Evolutionary conservation across 371 early-diverging fungal species (phyloP).

Genomic region (Mucor velutinosus): DNA sequence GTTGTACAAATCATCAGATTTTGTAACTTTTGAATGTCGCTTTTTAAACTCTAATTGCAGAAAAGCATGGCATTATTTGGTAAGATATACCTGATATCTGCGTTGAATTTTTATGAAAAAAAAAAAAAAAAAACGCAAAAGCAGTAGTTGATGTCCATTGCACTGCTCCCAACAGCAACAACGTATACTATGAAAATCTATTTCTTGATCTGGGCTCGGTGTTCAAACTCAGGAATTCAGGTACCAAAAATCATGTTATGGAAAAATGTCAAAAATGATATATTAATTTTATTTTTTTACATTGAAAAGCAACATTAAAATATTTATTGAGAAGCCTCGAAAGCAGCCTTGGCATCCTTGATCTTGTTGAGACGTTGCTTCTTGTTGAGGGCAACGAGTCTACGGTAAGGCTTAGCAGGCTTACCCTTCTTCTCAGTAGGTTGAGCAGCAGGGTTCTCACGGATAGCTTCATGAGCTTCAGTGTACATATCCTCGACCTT

Average conservation of each 20-base stretch:
- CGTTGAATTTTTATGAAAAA: background rate
- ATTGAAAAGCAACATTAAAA: background rate
- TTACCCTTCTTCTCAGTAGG: slow-evolving; percentile 72
- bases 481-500: slow-evolving; percentile 96
- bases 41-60: background rate
- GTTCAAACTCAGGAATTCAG: background rate
- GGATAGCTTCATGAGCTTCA: slow-evolving; percentile 94
- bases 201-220: background rate
- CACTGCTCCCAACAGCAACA: no score
- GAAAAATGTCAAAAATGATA: slow-evolving; percentile 1
- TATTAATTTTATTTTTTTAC: background rate
- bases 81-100: background rate
- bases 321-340: slow-evolving; percentile 39
- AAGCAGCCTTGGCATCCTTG: slow-evolving; percentile 90
- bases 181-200: background rate
- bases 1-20: background rate
- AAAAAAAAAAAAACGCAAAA: background rate
- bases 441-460: slow-evolving; percentile 81
- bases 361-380: slow-evolving; percentile 90
- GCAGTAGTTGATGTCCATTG: no score
- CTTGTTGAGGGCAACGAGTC: slow-evolving; percentile 76
- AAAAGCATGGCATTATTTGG: background rate
- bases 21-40: background rate
- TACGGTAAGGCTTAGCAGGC: slow-evolving; percentile 65
- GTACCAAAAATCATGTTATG: background rate